These are phyloP conservation scores for Ramaria sp. DNA, from an alignment of 768 basidiomycete species.

Conservation along the genomic window DNA sequence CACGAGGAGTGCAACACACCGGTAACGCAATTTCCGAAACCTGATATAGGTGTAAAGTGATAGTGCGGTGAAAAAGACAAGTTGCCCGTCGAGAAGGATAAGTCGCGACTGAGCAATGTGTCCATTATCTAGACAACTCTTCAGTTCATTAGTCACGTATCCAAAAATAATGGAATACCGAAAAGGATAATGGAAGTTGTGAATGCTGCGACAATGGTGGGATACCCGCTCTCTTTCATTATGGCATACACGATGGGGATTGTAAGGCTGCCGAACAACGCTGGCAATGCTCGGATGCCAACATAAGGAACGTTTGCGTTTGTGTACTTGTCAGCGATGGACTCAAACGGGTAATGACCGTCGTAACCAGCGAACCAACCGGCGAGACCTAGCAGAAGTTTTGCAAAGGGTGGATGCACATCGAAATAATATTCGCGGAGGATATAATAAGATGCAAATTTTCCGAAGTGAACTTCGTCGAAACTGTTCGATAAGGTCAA, in stretches of 20 bases:
- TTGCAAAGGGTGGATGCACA: conserved; percentile 96
- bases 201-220: conserved; percentile 82
- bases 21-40: conserved; percentile 90
- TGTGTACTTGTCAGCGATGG: conserved; percentile 90
- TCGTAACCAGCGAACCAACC: conserved; percentile 98
- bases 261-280: conserved; percentile 83
- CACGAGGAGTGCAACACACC: conserved; percentile 29
- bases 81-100: conserved; percentile 86
- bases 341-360: conserved; percentile 87
- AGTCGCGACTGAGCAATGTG: conserved; percentile 94
- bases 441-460: conserved; percentile 94
- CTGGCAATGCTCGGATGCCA: conserved; percentile 87
- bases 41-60: conserved; percentile 90
- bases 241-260: conserved; percentile 87
- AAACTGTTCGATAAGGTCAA: conserved; percentile 41
- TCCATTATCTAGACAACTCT: conserved; percentile 63
- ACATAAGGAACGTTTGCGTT: conserved; percentile 83
- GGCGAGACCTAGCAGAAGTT: conserved; percentile 85
- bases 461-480: conserved; percentile 98
- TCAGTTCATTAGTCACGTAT: not conserved
- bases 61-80: conserved; percentile 92
- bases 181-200: conserved; percentile 80
- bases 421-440: conserved; percentile 95
- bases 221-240: conserved; percentile 98
- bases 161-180: conserved; percentile 42